Conservation (phyloP, 495 filamentous ascomycete genomes). For the Hypoxylon rickii region DNA sequence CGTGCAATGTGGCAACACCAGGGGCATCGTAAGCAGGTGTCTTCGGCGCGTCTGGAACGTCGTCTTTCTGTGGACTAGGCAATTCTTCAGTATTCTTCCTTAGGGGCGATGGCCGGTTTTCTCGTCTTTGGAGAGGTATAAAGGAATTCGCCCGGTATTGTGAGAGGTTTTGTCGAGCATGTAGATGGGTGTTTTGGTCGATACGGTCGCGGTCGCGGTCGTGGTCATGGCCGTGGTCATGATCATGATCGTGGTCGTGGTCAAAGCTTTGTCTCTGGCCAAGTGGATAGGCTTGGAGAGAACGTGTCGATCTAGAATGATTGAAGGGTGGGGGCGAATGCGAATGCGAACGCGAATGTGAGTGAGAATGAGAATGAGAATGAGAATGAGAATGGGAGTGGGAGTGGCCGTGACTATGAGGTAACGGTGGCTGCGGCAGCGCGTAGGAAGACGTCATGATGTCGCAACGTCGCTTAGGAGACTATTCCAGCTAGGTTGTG, state of each 20-base stretch:
- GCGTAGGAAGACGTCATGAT: conserved; percentile 57
- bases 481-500: background rate
- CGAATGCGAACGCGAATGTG: conserved; percentile 44
- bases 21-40: conserved; percentile 13
- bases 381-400: conserved; percentile 47
- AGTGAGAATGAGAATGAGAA: conserved; percentile 47
- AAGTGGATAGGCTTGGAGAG: conserved; percentile 32
- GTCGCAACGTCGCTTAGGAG: conserved; percentile 1
- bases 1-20: conserved; percentile 25
- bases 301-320: conserved; percentile 37
- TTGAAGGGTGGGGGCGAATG: conserved; percentile 45
- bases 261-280: conserved; percentile 34
- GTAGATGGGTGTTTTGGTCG: conserved; percentile 42
- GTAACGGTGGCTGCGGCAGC: conserved; percentile 53
- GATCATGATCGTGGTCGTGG: conserved; percentile 29
- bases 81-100: conserved; percentile 27
- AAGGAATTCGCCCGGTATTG: conserved; percentile 42
- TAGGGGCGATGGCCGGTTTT: conserved; percentile 42
- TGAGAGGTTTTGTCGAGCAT: conserved; percentile 41
- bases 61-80: conserved; percentile 15
- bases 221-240: conserved; percentile 43
- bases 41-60: conserved; percentile 7
- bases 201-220: too few species aligned
- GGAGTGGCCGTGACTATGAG: conserved; percentile 47
- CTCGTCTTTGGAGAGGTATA: conserved; percentile 39